Base-by-base conservation (phyloP, 305 asterid genomes). In the Rubia peregrina region DNA sequence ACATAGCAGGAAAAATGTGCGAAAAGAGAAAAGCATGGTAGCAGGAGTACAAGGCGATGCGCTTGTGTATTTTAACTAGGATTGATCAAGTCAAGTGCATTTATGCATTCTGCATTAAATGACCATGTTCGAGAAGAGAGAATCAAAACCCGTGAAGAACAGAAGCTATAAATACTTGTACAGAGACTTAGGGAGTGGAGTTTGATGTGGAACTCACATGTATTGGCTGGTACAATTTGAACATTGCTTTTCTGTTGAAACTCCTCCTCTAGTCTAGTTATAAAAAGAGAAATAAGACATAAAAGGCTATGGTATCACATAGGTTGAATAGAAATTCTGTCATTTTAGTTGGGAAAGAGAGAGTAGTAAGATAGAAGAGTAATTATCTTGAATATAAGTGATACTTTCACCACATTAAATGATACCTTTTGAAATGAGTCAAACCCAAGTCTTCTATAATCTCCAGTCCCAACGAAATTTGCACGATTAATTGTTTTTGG, bases 91-190 rank as follows among this genome's bases (percentile, higher is more conserved):
- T 74, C 65, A 68, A 61, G 62, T 77, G 63, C 56, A 66, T 78
- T 68, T 77, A 3, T 55, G 22, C 61, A 51, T 51, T 17, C 67
- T 74, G 72, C 71, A 62, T 55, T 68, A 59, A 74, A 68, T 66
- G 33, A 72, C 78, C 78, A 76, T 75, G 79, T 78, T 82, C 21
- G 21, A 73, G 70, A 77, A 78, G 64, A 71, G 82, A 80, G 88
- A 86, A 87, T 85, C 91, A 80, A 73, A 61, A 65, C 89, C 85
- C 95, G 91, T 85, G 91, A 88, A 36, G 51, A 72, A 71, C 77
- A 78, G 60, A 8, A 67, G 74, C 65, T 75, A 74, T 71, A 41
- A 51, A 59, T 62, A 65, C 63, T 41, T 13, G 48, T 42, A n/a
- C 56, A 8, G 42, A 16, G 61, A 19, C 0, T 33, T 13, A 40